These are phyloP conservation scores for Dryadomyces quercivorus DNA, from an alignment of 2,329 filamentous ascomycete genomes.

Conservation along the genomic window DNA sequence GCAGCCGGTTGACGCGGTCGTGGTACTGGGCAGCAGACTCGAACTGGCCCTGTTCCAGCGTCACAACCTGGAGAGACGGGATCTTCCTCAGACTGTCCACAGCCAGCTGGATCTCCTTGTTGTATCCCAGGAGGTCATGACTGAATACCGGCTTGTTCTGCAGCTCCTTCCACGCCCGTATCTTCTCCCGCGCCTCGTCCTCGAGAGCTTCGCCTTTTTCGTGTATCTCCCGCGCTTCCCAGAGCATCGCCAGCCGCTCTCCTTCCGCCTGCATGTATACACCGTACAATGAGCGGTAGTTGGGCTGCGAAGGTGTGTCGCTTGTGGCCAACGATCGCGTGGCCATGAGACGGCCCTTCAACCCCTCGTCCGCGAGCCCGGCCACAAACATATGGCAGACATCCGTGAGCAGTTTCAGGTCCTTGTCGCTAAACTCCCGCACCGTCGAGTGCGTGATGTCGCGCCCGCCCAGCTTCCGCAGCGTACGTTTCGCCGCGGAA, in stretches of 20 bases:
- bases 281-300: constrained; percentile 38
- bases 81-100: constrained; percentile 37
- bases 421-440: constrained; percentile 27
- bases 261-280: constrained; percentile 43
- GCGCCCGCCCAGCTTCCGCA: constrained; percentile 35
- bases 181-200: constrained; percentile 21
- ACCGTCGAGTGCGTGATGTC: constrained; percentile 37
- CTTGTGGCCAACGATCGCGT: constrained; percentile 35
- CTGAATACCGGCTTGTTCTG: constrained; percentile 28
- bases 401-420: constrained; percentile 37
- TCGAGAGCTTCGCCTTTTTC: constrained; percentile 24
- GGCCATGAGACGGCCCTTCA: constrained; percentile 31
- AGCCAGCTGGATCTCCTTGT: constrained; percentile 37
- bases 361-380: constrained; percentile 34
- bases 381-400: constrained; percentile 41
- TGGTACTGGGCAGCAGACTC: constrained; percentile 41
- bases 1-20: constrained; percentile 28
- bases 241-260: constrained; percentile 37
- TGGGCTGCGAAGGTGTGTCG: constrained; percentile 14
- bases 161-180: constrained; percentile 34
- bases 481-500: constrained; percentile 32
- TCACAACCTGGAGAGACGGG: constrained; percentile 38
- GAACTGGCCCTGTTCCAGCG: constrained; percentile 39
- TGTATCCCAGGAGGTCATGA: constrained; percentile 34
- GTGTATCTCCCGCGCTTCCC: constrained; percentile 25